phyloP scores from a whole-genome alignment of 129 eudicot genomes.

The Saposhnikovia divaricata region DNA sequence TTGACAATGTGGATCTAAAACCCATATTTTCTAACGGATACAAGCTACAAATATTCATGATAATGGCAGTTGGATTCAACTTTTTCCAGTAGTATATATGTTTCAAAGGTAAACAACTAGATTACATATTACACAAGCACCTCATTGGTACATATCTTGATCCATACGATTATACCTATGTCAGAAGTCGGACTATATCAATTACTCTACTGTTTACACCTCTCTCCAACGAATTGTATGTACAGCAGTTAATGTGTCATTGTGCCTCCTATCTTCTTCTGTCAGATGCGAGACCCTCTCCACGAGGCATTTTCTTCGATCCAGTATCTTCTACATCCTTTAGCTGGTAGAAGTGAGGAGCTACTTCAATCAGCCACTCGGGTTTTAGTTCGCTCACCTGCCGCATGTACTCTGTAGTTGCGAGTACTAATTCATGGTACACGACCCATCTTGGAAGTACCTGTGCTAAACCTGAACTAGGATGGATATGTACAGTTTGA shows the following conservation, averaged over 20 bases:
- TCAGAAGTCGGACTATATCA: not conserved
- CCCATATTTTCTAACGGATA: too few relatives aligned
- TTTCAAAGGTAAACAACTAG: not conserved
- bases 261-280: not conserved
- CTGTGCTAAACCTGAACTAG: constrained; percentile 95
- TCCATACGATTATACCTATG: not conserved
- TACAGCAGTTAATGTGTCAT: constrained; percentile 13
- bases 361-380: constrained; percentile 84
- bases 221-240: constrained; percentile 24
- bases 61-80: too few relatives aligned
- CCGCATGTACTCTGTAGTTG: constrained; percentile 90
- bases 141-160: not conserved
- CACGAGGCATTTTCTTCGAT: constrained; percentile 90
- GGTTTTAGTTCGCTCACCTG: constrained; percentile 86
- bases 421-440: constrained; percentile 81
- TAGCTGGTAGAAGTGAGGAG: constrained; percentile 87
- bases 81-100: not conserved
- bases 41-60: too few relatives aligned
- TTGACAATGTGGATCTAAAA: too few relatives aligned
- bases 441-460: constrained; percentile 94
- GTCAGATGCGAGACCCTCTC: constrained; percentile 52
- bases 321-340: constrained; percentile 80
- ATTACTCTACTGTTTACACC: not conserved
- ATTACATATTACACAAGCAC: not conserved
- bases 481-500: constrained; percentile 84